Conservation (phyloP, 768 basidiomycete species). For the Saitozyma sp. region DNA sequence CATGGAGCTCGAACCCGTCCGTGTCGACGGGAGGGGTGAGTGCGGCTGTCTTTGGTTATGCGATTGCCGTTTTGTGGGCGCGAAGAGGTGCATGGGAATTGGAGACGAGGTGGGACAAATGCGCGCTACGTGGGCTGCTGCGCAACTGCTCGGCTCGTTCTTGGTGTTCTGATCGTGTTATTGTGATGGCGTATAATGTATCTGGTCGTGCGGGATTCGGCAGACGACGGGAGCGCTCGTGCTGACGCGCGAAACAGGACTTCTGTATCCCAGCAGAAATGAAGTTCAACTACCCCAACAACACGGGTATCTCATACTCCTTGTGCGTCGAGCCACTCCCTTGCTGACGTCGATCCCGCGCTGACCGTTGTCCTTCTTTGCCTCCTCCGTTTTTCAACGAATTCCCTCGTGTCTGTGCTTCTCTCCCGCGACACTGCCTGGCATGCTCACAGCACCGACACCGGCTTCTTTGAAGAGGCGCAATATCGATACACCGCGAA, state of each 20-base stretch:
- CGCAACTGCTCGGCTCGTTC: neutral
- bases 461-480: slow-evolving; percentile 82
- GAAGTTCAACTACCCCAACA: slow-evolving; percentile 79
- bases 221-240: neutral
- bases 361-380: slow-evolving; percentile 14
- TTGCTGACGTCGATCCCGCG: neutral
- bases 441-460: slow-evolving; percentile 59
- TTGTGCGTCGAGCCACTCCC: slow-evolving; percentile 63
- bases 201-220: slow-evolving; percentile 1
- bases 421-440: too few relatives aligned
- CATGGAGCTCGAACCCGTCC: slow-evolving; percentile 75
- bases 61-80: neutral
- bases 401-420: neutral
- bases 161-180: neutral
- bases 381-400: slow-evolving; percentile 2
- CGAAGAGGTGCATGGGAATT: neutral
- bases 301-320: slow-evolving; percentile 82
- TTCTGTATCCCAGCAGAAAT: slow-evolving; percentile 82
- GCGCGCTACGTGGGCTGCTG: neutral
- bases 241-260: slow-evolving; percentile 56
- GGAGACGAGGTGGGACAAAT: neutral
- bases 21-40: slow-evolving; percentile 82
- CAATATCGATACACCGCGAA: slow-evolving; percentile 87
- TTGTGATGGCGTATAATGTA: neutral
- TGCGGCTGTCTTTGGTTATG: slow-evolving; percentile 34